Evolutionary conservation across 2,329 filamentous ascomycete genomes (phyloP).

Genomic region (Paraphoma chrysanthemicola): DNA sequence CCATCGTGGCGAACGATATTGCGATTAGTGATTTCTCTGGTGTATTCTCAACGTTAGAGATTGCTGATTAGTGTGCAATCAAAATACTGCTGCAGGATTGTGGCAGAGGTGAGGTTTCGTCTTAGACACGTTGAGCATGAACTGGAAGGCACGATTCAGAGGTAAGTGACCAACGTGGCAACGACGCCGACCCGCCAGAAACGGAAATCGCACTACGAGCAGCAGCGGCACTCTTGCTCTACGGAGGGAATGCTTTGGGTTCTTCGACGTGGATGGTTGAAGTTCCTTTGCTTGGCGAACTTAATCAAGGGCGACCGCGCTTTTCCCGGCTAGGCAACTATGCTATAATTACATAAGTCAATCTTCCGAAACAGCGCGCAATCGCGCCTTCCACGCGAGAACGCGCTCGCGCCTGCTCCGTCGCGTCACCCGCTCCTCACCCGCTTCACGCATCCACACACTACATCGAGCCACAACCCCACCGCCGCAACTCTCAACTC

Average conservation of each 20-base stretch:
- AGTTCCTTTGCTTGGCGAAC: neutral
- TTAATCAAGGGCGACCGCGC: slow-evolving; percentile 7
- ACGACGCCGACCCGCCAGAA: neutral
- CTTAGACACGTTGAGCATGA: neutral
- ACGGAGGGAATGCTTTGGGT: neutral
- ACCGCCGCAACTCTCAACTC: neutral
- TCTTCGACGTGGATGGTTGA: neutral
- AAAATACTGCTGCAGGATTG: neutral
- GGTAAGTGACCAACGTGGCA: neutral
- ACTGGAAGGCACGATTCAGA: neutral
- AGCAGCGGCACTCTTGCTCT: neutral
- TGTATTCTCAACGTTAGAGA: neutral
- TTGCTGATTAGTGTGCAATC: neutral
- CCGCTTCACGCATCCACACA: slow-evolving; percentile 5
- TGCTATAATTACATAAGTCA: slow-evolving; percentile 11
- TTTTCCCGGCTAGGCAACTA: slow-evolving; percentile 24
- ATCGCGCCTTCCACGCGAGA: slow-evolving; percentile 23
- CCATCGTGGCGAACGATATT: slow-evolving; percentile 18
- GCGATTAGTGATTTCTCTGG: neutral
- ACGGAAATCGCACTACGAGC: neutral
- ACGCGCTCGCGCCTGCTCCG: slow-evolving; percentile 35
- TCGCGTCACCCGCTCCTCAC: slow-evolving; percentile 28
- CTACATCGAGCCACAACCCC: slow-evolving; percentile 12
- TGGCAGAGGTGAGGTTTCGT: no score
- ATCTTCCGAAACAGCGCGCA: slow-evolving; percentile 18